Conservation (phyloP, 306 rosid species). For the Quercus robur region DNA sequence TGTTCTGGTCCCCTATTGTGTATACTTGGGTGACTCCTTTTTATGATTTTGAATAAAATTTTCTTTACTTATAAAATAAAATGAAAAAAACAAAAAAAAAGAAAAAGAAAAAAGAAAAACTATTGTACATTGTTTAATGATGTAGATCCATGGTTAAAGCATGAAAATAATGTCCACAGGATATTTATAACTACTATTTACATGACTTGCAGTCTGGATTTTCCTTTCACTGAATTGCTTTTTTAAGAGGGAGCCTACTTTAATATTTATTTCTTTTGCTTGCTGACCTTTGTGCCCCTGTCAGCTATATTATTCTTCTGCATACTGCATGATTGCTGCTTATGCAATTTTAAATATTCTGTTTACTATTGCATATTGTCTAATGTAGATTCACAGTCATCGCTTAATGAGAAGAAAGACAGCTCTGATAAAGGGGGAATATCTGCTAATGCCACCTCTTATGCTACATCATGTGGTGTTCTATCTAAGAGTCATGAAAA, state of each 20-base stretch:
- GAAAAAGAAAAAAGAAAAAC: neutral
- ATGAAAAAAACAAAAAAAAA: too few relatives aligned
- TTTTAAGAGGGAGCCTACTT: neutral
- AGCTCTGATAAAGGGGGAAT: slow-evolving; percentile 43
- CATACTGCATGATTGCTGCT: slow-evolving; percentile 4
- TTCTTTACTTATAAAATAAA: too few relatives aligned
- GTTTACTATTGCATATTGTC: slow-evolving; percentile 1
- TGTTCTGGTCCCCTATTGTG: too few relatives aligned
- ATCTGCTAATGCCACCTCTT: slow-evolving; percentile 30
- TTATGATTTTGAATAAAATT: too few relatives aligned
- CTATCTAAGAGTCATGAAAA: slow-evolving; percentile 44
- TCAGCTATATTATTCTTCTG: slow-evolving; percentile 9
- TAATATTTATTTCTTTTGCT: neutral
- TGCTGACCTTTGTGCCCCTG: slow-evolving; percentile 3
- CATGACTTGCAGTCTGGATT: neutral
- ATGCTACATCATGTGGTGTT: slow-evolving; percentile 40
- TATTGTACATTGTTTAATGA: neutral
- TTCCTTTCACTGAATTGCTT: neutral
- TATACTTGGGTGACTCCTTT: too few relatives aligned
- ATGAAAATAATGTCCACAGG: slow-evolving; percentile 20
- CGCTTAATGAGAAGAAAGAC: slow-evolving; percentile 40
- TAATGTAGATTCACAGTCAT: slow-evolving; percentile 50
- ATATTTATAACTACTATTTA: neutral
- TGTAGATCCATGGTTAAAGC: slow-evolving; percentile 9
- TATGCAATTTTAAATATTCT: slow-evolving; percentile 15